Base-by-base conservation (phyloP, 148 eudicot species). In the Dysphania ambrosioides region DNA sequence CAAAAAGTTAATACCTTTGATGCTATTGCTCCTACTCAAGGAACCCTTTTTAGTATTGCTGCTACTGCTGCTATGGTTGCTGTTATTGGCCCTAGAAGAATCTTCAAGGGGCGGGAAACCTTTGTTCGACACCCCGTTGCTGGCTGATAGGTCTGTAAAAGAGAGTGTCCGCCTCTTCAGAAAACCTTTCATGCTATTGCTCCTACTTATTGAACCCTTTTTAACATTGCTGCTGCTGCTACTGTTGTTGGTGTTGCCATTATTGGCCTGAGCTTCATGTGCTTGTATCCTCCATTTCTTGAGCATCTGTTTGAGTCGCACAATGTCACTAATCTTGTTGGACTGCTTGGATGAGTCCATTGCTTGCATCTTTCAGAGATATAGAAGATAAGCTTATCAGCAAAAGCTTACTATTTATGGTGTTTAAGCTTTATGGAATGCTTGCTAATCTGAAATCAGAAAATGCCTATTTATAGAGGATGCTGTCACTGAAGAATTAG, bases 211-310 rank as follows among this genome's bases (percentile, higher is more conserved):
- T 0, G 77, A 67, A 8, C 77, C 73, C 73, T 55, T 71, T 71
- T 21, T 71, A 38, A 27, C 24, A 40, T 16, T 63, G 59, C 27
- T 47, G 59, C 41, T 62, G 59, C 4, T 75, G 63, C 6, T 65
- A 47, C 0, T n/a, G 55, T 7, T 30, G 30, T 1, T 30, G 57
- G 34, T 23, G 23, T 24, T 13, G 67, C 67, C 16, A 24, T 19
- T 35, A 34, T 35, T 66, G 77, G 41, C 26, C 29, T 36, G 15
- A 70, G 72, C 60, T 21, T 29, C 60, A 68, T 58, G 51, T 42
- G 83, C 79, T 66, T 80, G 83, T 41, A 24, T 71, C 60, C 78
- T 71, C 83, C 83, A 80, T 66, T 80, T 80, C 72, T 80, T 75
- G 63, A 80, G 83, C 79, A 23, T 80, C 23, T 68, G 76, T 42